Conservation (phyloP, 306 rosid species). For the Dryas drummondii region DNA sequence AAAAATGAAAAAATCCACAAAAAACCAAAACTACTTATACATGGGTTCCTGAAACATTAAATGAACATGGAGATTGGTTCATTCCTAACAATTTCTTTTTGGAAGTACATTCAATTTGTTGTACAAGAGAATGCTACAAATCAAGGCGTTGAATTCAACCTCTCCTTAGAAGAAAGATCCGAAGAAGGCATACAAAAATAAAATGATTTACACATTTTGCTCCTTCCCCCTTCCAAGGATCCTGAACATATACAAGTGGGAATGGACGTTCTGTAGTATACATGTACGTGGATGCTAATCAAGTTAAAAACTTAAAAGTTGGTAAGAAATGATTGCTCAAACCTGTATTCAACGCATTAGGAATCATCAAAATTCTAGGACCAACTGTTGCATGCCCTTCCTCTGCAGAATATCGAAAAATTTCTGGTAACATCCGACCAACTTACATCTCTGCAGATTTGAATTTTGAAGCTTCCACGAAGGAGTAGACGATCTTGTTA, state of each 20-base stretch:
- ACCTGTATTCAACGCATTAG: constrained; percentile 21
- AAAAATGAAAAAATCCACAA: no score
- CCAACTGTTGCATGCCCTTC: constrained; percentile 16
- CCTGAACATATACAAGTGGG: constrained; percentile 49
- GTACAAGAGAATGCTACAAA: constrained; percentile 17
- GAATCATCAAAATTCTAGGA: constrained; percentile 17
- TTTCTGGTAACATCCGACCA: constrained; percentile 26
- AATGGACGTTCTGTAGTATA: constrained; percentile 41
- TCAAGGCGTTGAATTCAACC: background rate
- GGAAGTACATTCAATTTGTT: background rate
- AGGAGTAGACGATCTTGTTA: constrained; percentile 16
- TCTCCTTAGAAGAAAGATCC: constrained; percentile 28
- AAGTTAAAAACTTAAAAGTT: constrained; percentile 30
- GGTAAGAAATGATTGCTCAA: constrained; percentile 44
- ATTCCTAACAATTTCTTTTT: no score
- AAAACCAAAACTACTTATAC: no score
- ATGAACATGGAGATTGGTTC: no score
- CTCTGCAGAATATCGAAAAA: constrained; percentile 33
- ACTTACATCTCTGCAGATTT: background rate
- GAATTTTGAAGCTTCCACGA: constrained; percentile 1
- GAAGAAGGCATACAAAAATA: constrained; percentile 42
- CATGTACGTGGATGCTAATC: constrained; percentile 44
- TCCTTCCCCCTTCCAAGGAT: constrained; percentile 44
- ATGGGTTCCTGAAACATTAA: no score
- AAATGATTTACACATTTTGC: constrained; percentile 58